Base-by-base conservation (phyloP, 2,329 filamentous ascomycete genomes). In the Pseudogymnoascus verrucosus region DNA sequence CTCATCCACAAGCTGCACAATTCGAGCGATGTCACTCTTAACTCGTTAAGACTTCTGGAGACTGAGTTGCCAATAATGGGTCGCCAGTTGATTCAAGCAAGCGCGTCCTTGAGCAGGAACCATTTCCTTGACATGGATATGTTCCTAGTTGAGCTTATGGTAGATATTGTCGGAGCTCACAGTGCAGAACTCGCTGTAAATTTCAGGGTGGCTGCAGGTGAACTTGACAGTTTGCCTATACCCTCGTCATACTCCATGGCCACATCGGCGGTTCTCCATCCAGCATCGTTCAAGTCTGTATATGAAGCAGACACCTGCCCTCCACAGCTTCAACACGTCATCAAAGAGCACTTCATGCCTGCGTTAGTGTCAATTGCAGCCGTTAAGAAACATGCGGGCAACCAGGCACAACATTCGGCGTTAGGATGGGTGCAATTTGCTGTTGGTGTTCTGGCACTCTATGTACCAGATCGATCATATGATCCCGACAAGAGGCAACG, bases 391-490 rank as follows among this genome's bases (percentile, higher is more conserved):
- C 44, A 69, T 4, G 63, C 70, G 19, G 65, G 69, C 5, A 63
- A 68, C n/a, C 63, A 70, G 8, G 71, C 74, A 39, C 69, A 68
- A 61, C 72, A 76, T 61, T 76, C 80, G 19, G 82, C 84, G 19
- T 76, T 88, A 21, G 88, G 89, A 4, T 95, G 93, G 85, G 81
- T 92, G 28, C 81, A 89, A 61, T 86, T 96, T 65, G 88, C 90
- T 1, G 76, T 93, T 19, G 87, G 88, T 14, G 84, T 88, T 40
- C 79, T 98, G 59, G 84, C 84, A 66, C 80, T 97, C 2, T 97
- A 93, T 71, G 86, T 98, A 2, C 93, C 96, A 0, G 89, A 96
- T 74, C 87, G 88, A 68, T 83, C 89, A 3, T 95, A 93, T 70
- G 95, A 99, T 74, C 95, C 95, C 1, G 84, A 87, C 65, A 78